Evolutionary conservation across 257 asterid genomes (phyloP), one percentile per base, ranked within the genome.

Genomic region (Nicotiana sylvestris): DNA sequence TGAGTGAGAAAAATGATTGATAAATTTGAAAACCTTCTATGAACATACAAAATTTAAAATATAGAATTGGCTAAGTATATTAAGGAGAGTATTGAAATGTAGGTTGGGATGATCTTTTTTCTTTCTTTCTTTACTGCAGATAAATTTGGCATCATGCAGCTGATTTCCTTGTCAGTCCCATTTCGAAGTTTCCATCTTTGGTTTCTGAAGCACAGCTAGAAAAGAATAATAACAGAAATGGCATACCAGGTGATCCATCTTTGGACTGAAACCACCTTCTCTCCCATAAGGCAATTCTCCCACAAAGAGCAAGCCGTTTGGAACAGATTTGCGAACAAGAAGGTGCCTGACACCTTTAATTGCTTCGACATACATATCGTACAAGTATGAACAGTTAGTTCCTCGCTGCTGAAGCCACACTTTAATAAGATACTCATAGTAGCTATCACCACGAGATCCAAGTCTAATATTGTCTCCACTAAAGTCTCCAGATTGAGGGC

Each of bases 381-480:
- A 89, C 92, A 96, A 85, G 86, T 92, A 96, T 9, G 95, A 90
- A 77, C 89, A 87, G 82, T 94, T 92, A 82, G 88, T 82, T 76
- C 90, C 93, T 81, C 60, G 92, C 84, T 89, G 90, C 83, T 96
- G 98, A 92, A 96, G 97, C 98, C 98, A 94, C 49, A 94, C 92
- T 91, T 94, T 94, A 60, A 93, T 82, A 84, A 94, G 97, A 91
- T 93, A 96, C 89, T 96, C 99, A 67, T 94, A 96, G 87, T 96
- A 96, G 90, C 98, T 94, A 88, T 96, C 99, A 53, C 98, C 98
- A 33, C 98, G 97, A 76, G 99, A 96, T 88, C 98, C 98, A 85
- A 96, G 98, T 86, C 99, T 91, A 82, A 96, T 94, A 84, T 93
- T 94, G 17, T 93, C 91, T 82, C 99, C 98, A 81, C 90, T 93